phyloP scores from a whole-genome alignment of 2,329 filamentous ascomycete genomes.

The Emericellopsis atlantica region DNA sequence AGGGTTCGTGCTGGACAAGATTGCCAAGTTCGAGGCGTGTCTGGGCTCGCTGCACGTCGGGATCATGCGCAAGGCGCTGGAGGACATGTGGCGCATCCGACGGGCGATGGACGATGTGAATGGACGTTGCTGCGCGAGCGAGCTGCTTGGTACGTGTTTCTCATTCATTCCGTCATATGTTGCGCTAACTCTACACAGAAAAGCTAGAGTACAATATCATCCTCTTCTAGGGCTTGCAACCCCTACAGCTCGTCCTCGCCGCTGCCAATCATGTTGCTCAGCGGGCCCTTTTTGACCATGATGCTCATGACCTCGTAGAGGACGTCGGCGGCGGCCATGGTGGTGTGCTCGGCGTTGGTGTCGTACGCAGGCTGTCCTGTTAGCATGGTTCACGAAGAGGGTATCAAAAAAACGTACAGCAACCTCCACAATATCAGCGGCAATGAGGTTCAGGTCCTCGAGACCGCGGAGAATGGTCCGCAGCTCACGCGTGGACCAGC shows the following conservation, averaged over 20 bases:
- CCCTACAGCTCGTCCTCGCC: slow-evolving; percentile 1
- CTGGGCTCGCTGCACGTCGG: slow-evolving; percentile 13
- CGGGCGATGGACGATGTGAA: slow-evolving; percentile 6
- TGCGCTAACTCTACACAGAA: slow-evolving; percentile 1
- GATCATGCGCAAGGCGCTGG: slow-evolving; percentile 9
- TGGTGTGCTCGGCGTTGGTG: slow-evolving; percentile 59
- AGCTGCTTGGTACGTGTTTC: slow-evolving; percentile 9
- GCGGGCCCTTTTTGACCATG: slow-evolving; percentile 68
- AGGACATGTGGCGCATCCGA: slow-evolving; percentile 14
- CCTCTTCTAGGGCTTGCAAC: slow-evolving; percentile 8
- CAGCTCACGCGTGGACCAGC: slow-evolving; percentile 82
- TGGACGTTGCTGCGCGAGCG: slow-evolving; percentile 8
- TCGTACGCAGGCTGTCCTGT: slow-evolving; percentile 46
- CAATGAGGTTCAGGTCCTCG: slow-evolving; percentile 73
- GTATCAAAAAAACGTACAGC: slow-evolving; percentile 9
- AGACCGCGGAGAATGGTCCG: slow-evolving; percentile 73
- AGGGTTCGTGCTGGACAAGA: slow-evolving; percentile 10
- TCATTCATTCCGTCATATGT: background rate
- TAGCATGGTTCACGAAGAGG: fast-evolving
- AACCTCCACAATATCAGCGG: slow-evolving; percentile 75
- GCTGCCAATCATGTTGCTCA: slow-evolving; percentile 32
- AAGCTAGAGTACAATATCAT: slow-evolving; percentile 14
- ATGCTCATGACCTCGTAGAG: slow-evolving; percentile 71
- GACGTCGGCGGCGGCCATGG: slow-evolving; percentile 60
- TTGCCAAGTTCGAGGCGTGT: slow-evolving; percentile 11